Evolutionary conservation across 2,329 filamentous ascomycete genomes (phyloP), one percentile per base, ranked within the genome.

Genomic region (Colletotrichum sp.): DNA sequence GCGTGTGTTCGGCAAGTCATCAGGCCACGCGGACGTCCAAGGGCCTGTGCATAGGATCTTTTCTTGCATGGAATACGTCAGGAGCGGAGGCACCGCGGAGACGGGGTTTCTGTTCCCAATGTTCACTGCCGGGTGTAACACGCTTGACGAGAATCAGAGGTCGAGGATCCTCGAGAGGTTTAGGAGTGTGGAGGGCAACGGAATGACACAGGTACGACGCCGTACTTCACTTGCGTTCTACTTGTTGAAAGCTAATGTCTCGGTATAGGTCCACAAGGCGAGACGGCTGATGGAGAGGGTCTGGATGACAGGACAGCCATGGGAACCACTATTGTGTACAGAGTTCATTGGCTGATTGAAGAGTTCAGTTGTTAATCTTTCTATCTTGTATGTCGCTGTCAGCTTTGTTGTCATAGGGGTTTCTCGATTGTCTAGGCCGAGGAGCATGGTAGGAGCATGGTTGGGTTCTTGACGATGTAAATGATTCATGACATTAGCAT

Each of bases 91-190:
- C 34, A 91, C 91, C 18, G 93, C 94, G 0, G 94, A 96, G 82
- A 92, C 91, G 11, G 95, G 93, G 78, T 84, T 94, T 21, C 82
- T 97, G 51, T 96, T 97, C 76, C 94, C 95, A 0, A 91, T 97
- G 84, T 97, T 97, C 82, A 94, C 93, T 2, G 94, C 94, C 2
- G 95, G 94, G 0, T 96, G 94, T 76, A 93, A 97, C 81, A 91
- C 92, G 1, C 84, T 84, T 69, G 88, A 91, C 63, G 78, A 85
- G 38, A 83, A 82, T 4, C 89, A 93, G 77, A 86, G 91, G 64
- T 83, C 84, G 29, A 87, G 90, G 78, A 90, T 96, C 47, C 84
- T 94, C 78, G 89, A 91, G 76, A 87, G 94, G 62, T 87, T 97
- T 79, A 86, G 87, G 80, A 88, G 88, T 21, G 90, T 95, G 2